These are phyloP conservation scores for Penicillium desertorum DNA, from an alignment of 495 filamentous ascomycete species.

Conservation along the genomic window DNA sequence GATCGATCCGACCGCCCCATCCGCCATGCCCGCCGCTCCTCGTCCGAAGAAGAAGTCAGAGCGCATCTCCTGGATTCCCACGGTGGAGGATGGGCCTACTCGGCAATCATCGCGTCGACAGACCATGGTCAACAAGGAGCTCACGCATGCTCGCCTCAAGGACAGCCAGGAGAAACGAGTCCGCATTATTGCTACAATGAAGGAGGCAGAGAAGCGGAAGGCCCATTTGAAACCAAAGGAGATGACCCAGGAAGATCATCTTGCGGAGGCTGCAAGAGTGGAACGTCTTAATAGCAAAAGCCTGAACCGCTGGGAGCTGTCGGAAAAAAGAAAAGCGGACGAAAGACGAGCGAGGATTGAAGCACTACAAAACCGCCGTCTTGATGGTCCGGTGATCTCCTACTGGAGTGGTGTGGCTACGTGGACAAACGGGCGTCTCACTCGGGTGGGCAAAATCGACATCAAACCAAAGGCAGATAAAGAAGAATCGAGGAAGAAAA, in stretches of 20 bases:
- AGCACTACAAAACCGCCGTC: constrained; percentile 77
- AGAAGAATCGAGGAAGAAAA: constrained; percentile 40
- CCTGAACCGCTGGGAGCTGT: constrained; percentile 90
- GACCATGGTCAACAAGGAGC: constrained; percentile 80
- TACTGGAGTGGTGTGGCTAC: constrained; percentile 89
- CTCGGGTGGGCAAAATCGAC: constrained; percentile 67
- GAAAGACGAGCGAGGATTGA: constrained; percentile 78
- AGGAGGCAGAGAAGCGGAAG: constrained; percentile 77
- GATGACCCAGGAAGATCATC: constrained; percentile 86
- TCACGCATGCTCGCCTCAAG: constrained; percentile 77
- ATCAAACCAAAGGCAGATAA: constrained; percentile 51
- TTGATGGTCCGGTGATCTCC: constrained; percentile 86
- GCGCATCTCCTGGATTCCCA: constrained; percentile 83
- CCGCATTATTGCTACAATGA: constrained; percentile 79
- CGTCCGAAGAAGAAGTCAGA: constrained; percentile 92
- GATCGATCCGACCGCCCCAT: constrained; percentile 58
- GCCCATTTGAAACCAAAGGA: constrained; percentile 70
- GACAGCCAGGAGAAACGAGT: constrained; percentile 78
- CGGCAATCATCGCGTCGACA: constrained; percentile 80
- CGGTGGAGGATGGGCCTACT: constrained; percentile 72
- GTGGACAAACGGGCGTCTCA: constrained; percentile 72
- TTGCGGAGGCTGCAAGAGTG: constrained; percentile 78
- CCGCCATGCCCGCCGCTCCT: constrained; percentile 47
- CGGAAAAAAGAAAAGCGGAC: constrained; percentile 81
- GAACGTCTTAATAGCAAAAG: constrained; percentile 87